Conservation (phyloP, 1,284 basidiomycete genomes). For the Ceratobasidium papillatum region DNA sequence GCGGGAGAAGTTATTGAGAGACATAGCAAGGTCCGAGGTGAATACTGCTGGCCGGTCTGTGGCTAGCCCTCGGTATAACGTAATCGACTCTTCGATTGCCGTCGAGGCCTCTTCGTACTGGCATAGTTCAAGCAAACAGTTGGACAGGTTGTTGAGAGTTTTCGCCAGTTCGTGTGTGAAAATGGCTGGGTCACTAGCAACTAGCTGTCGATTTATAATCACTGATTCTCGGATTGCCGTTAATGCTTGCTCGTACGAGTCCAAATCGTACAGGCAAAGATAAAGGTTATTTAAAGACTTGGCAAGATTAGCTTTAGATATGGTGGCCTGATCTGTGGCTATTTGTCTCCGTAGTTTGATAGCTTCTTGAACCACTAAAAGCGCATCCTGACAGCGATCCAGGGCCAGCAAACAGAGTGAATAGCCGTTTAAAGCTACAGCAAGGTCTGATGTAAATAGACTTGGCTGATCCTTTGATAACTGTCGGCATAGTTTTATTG, state of each 20-base stretch:
- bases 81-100: not conserved
- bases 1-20: not conserved
- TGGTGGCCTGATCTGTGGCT: not conserved
- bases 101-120: not conserved
- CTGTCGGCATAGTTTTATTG: not conserved
- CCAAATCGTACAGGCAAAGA: not conserved
- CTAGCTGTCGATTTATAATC: not conserved
- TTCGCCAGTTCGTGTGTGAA: not conserved
- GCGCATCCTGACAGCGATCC: not conserved
- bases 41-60: too few relatives aligned
- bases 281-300: not conserved
- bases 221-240: not conserved
- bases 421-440: not conserved
- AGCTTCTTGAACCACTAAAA: not conserved
- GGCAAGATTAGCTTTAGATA: not conserved
- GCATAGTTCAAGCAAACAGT: not conserved
- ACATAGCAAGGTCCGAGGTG: too few relatives aligned
- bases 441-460: not conserved
- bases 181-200: not conserved
- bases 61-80: not conserved
- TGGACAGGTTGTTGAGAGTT: not conserved
- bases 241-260: not conserved
- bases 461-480: not conserved
- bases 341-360: not conserved
- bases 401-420: not conserved